A percentile compares a stretch with the other conserved stretches of the same genome.
These are phyloP conservation scores for Polyplosphaeria fusca DNA, from an alignment of 495 filamentous ascomycete genomes.

Conservation along the genomic window DNA sequence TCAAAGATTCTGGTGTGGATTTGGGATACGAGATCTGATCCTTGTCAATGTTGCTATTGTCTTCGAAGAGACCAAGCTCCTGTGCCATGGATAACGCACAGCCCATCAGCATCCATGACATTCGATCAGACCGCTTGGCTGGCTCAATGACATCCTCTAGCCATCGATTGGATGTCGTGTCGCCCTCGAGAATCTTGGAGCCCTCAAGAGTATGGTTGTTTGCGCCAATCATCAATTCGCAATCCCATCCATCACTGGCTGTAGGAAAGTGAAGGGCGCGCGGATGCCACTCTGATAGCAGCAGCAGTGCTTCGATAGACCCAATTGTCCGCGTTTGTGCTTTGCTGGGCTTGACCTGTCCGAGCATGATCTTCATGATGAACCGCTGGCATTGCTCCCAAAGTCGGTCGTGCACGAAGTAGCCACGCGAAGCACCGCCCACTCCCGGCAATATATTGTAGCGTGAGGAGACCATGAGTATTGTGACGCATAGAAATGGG, in stretches of 20 bases:
- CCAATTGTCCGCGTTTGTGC: conserved; percentile 46
- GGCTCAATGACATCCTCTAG: conserved; percentile 47
- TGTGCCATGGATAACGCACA: conserved; percentile 52
- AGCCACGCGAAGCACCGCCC: conserved; percentile 52
- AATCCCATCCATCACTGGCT: conserved; percentile 44
- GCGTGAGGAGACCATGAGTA: conserved; percentile 53
- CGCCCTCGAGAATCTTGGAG: conserved; percentile 17
- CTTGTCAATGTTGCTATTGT: conserved; percentile 41
- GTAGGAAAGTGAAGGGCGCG: conserved; percentile 54
- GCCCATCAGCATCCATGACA: conserved; percentile 56
- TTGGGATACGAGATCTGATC: conserved; percentile 23
- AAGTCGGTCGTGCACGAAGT: conserved; percentile 54
- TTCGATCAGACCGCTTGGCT: conserved; percentile 53
- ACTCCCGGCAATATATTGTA: conserved; percentile 50
- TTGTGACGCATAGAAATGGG: conserved; percentile 50
- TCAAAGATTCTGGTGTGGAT: conserved; percentile 12
- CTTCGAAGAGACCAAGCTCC: conserved; percentile 52
- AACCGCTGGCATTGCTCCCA: conserved; percentile 55
- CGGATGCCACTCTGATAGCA: conserved; percentile 58
- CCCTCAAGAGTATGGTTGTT: conserved; percentile 17
- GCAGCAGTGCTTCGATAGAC: conserved; percentile 50
- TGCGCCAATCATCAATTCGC: conserved; percentile 29
- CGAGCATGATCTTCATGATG: conserved; percentile 51
- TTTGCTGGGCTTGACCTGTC: conserved; percentile 47
- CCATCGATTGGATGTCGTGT: conserved; percentile 29